Conservation (phyloP, 2,329 filamentous ascomycete species). For the Chaetothyriales sp. region DNA sequence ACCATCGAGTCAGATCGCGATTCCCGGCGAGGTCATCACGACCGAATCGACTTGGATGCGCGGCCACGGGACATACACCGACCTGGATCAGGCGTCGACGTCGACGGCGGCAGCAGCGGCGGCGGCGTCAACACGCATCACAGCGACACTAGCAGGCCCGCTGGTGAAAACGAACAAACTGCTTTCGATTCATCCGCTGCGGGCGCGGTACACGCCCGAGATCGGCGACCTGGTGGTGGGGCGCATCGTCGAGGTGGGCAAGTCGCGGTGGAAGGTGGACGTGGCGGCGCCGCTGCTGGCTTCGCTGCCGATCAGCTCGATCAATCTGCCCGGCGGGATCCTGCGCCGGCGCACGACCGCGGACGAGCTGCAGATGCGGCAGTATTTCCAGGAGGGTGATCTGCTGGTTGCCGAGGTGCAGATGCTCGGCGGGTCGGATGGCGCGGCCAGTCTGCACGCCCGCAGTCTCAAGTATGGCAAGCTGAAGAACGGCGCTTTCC, state of each 20-base stretch:
- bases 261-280: slow-evolving; percentile 86
- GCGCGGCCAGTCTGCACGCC: slow-evolving; percentile 75
- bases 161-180: slow-evolving; percentile 93
- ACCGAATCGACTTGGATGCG: slow-evolving; percentile 92
- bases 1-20: slow-evolving; percentile 46
- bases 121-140: slow-evolving; percentile 43
- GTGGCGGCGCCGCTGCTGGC: slow-evolving; percentile 78
- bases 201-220: slow-evolving; percentile 85
- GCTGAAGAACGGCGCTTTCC: slow-evolving; percentile 80
- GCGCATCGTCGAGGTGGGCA: slow-evolving; percentile 87
- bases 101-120: slow-evolving; percentile 24
- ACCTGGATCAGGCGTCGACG: slow-evolving; percentile 29
- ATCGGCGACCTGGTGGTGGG: slow-evolving; percentile 93
- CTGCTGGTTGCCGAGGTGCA: slow-evolving; percentile 91
- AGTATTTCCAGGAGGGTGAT: slow-evolving; percentile 94
- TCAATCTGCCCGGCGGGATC: slow-evolving; percentile 90
- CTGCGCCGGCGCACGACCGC: slow-evolving; percentile 82
- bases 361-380: slow-evolving; percentile 90
- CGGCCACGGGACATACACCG: slow-evolving; percentile 82
- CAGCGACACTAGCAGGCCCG: slow-evolving; percentile 78
- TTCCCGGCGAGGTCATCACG: slow-evolving; percentile 77
- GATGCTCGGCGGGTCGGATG: slow-evolving; percentile 61
- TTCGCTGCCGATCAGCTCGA: slow-evolving; percentile 67
- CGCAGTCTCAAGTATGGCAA: slow-evolving; percentile 88
- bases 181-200: slow-evolving; percentile 75